Evolutionary conservation across 2,329 filamentous ascomycete genomes (phyloP).

Genomic region (Phialophora expanda): DNA sequence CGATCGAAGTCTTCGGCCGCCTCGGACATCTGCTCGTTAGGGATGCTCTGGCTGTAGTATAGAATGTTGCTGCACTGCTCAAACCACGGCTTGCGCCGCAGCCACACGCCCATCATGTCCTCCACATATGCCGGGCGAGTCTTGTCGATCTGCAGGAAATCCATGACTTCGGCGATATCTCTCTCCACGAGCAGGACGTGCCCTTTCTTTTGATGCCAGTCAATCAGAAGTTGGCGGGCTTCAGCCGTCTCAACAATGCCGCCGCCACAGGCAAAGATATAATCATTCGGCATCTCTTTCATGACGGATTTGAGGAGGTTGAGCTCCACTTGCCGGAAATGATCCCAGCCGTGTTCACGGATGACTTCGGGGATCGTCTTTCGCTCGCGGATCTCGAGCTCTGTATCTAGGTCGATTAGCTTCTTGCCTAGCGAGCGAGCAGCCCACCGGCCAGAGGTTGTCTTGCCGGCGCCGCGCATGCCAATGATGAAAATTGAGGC

Average conservation of each 20-base stretch:
- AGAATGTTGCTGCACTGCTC: constrained; percentile 91
- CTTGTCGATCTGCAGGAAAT: constrained; percentile 87
- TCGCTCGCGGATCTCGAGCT: constrained; percentile 75
- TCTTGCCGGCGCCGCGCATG: constrained; percentile 97
- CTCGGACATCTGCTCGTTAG: constrained; percentile 56
- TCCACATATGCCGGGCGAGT: constrained; percentile 90
- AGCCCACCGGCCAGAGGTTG: constrained; percentile 87
- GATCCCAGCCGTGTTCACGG: constrained; percentile 78
- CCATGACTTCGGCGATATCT: constrained; percentile 83
- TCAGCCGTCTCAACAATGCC: constrained; percentile 86
- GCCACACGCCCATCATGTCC: constrained; percentile 89
- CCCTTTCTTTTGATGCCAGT: constrained; percentile 76
- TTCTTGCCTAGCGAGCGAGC: constrained; percentile 74
- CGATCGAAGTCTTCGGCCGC: constrained; percentile 72
- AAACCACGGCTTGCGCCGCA: constrained; percentile 87
- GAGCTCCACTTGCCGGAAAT: constrained; percentile 80
- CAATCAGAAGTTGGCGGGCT: constrained; percentile 74
- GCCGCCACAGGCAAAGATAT: constrained; percentile 92
- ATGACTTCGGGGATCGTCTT: constrained; percentile 88
- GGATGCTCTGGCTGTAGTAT: constrained; percentile 79
- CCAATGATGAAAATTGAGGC: constrained; percentile 91
- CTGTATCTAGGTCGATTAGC: constrained; percentile 84
- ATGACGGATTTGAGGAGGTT: constrained; percentile 74
- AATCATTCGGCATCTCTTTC: constrained; percentile 72
- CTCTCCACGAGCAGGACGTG: constrained; percentile 86